Conservation (phyloP, 345 rosid species). For the Eucalyptus polyanthemos region DNA sequence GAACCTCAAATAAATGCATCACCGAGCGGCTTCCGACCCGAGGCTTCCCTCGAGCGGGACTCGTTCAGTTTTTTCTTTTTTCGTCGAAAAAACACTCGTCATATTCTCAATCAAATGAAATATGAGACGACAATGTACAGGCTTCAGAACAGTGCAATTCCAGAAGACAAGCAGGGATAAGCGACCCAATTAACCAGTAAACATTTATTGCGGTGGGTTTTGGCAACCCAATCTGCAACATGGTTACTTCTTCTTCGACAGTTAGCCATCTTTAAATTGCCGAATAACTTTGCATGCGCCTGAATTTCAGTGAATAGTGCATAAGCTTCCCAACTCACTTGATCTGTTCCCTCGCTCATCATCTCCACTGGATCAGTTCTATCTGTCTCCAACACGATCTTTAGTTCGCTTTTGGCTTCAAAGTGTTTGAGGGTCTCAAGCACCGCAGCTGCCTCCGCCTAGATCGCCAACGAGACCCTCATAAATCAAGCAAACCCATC, state of each 20-base stretch:
- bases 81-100: not conserved
- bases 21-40: not conserved
- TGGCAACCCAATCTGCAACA: not conserved
- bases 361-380: not conserved
- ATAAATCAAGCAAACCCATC: not conserved
- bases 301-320: fast-evolving
- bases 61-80: too few species aligned
- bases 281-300: not conserved
- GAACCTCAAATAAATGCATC: not conserved
- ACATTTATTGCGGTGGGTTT: not conserved
- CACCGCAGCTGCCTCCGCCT: not conserved
- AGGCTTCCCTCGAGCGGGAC: not conserved
- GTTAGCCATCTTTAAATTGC: not conserved
- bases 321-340: not conserved
- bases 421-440: not conserved
- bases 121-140: not conserved
- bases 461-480: too few species aligned
- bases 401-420: not conserved
- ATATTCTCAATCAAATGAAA: not conserved
- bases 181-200: not conserved
- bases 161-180: not conserved
- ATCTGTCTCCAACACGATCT: not conserved
- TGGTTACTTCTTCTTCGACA: not conserved
- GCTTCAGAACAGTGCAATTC: not conserved
- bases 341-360: not conserved